Conservation (phyloP, 768 basidiomycete species). For the Mrakia gelida region DNA sequence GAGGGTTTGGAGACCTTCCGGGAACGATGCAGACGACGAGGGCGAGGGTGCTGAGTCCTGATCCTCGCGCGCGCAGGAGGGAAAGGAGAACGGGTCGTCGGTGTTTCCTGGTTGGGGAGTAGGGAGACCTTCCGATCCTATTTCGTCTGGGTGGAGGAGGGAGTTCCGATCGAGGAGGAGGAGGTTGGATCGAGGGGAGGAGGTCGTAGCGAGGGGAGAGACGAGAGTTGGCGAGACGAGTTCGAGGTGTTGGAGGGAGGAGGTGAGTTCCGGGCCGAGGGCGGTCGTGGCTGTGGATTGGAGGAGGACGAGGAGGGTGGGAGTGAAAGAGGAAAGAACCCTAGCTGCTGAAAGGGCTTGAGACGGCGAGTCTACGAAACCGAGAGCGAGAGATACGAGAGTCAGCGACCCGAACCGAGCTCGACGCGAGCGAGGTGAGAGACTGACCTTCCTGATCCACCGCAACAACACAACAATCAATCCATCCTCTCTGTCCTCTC, state of each 20-base stretch:
- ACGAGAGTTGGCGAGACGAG: background rate
- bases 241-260: background rate
- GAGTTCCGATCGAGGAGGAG: background rate
- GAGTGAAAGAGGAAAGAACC: background rate
- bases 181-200: background rate
- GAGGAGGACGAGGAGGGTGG: background rate
- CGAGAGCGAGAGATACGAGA: background rate
- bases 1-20: background rate
- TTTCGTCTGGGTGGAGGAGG: background rate
- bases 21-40: no score
- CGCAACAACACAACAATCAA: conserved; percentile 11
- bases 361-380: background rate
- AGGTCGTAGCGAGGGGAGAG: background rate
- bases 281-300: background rate
- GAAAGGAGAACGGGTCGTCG: background rate
- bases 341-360: background rate
- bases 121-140: background rate
- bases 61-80: background rate
- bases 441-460: conserved; percentile 2
- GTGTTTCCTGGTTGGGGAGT: background rate
- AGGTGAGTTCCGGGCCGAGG: background rate
- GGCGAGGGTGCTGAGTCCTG: background rate
- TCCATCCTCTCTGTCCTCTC: conserved; percentile 7
- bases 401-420: background rate
- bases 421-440: background rate